phyloP scores from a whole-genome alignment of 208 protist genomes.

The Acanthamoeba triangularis region DNA sequence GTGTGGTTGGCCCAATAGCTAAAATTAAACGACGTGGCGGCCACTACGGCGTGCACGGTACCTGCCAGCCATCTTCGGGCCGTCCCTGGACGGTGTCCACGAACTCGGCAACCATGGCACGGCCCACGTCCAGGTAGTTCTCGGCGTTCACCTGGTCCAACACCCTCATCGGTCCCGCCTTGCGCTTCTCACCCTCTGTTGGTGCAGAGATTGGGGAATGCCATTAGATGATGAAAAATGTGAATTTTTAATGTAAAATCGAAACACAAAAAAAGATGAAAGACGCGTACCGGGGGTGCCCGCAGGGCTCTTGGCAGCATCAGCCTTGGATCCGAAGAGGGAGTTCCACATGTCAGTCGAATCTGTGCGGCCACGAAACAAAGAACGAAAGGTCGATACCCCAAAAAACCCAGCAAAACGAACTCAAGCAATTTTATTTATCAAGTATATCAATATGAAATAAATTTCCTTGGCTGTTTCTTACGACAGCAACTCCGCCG shows the following conservation, averaged over 20 bases:
- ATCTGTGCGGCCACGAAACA: neutral
- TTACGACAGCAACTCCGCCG: too few species aligned
- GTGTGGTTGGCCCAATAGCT: neutral
- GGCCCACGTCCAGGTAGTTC: constrained; percentile 35
- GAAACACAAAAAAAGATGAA: neutral
- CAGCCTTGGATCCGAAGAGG: constrained; percentile 13
- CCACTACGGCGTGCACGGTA: neutral
- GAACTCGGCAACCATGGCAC: constrained; percentile 55
- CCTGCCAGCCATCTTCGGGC: constrained; percentile 47
- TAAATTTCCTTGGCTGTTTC: too few species aligned
- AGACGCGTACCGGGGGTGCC: neutral
- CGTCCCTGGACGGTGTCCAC: neutral
- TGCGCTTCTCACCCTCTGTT: constrained; percentile 28
- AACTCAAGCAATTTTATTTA: too few species aligned
- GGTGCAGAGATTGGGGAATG: neutral
- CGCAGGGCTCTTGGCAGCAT: neutral
- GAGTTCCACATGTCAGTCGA: constrained; percentile 12
- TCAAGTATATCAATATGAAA: too few species aligned
- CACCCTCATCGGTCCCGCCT: neutral
- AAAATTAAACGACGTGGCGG: neutral
- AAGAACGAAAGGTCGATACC: neutral
- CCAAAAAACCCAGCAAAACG: too few species aligned
- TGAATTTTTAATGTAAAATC: neutral
- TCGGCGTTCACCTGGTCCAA: constrained; percentile 15
- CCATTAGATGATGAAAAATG: neutral